Conservation (phyloP, 1,139 yeast species). For the Hanseniaspora sp. region DNA sequence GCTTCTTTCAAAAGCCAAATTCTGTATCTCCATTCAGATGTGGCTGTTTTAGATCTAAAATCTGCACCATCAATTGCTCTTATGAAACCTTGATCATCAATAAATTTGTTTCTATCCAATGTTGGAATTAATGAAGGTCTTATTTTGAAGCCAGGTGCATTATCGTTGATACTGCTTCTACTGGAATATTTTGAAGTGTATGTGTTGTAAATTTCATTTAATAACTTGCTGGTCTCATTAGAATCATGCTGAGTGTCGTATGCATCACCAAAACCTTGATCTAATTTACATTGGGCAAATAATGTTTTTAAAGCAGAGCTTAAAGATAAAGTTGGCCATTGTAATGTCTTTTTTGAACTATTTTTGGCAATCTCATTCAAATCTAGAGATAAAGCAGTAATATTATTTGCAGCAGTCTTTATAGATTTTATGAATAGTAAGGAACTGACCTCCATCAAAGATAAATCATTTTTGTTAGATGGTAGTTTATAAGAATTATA, state of each 20-base stretch:
- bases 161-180: conserved; percentile 16
- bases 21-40: conserved; percentile 29
- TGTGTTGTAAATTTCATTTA: conserved; percentile 35
- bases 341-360: not conserved
- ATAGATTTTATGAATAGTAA: conserved; percentile 7
- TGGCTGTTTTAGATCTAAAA: conserved; percentile 32
- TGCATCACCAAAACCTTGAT: conserved; percentile 39
- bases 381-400: not conserved
- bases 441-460: not conserved
- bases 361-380: conserved; percentile 2
- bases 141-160: conserved; percentile 12
- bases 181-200: conserved; percentile 32
- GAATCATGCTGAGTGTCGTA: conserved; percentile 36
- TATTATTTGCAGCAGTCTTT: not conserved
- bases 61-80: conserved; percentile 34
- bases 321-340: conserved; percentile 34
- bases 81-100: conserved; percentile 18
- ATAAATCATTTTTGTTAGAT: not conserved
- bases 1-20: conserved; percentile 33
- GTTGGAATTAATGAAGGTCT: conserved; percentile 7
- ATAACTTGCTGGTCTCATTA: conserved; percentile 39
- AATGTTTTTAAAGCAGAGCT: conserved; percentile 34
- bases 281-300: conserved; percentile 36
- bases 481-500: not conserved
- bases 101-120: conserved; percentile 15